Evolutionary conservation across 768 basidiomycete genomes (phyloP).

Genomic region (Lactarius sp.): DNA sequence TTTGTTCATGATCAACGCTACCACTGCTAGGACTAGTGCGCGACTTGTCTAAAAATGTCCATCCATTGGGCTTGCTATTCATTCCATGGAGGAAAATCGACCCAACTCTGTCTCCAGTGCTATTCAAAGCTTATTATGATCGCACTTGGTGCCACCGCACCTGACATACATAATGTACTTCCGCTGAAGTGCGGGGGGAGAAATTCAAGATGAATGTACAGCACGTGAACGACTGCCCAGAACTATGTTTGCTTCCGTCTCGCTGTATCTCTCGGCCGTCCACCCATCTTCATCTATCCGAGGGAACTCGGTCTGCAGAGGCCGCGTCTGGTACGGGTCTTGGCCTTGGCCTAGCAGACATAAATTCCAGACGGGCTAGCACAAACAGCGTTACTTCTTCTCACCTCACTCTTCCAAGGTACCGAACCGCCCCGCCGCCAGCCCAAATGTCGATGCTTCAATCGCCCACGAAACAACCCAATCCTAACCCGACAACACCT

Average conservation of each 20-base stretch:
- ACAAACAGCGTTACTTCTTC: not conserved
- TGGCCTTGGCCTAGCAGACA: not conserved
- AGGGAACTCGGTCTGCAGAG: not conserved
- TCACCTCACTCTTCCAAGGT: not conserved
- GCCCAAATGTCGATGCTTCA: constrained; percentile 8
- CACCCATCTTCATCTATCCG: constrained; percentile 2
- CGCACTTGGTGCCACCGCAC: too few species aligned
- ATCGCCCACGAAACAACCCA: not conserved
- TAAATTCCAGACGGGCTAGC: constrained; percentile 10
- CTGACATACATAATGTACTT: too few species aligned
- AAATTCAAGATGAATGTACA: not conserved
- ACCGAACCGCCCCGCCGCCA: not conserved
- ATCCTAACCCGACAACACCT: constrained; percentile 42
- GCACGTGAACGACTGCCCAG: not conserved
- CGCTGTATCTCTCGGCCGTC: not conserved
- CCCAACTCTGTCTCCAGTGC: too few species aligned
- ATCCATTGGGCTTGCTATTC: not conserved
- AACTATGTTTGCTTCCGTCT: not conserved
- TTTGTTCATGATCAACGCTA: not conserved
- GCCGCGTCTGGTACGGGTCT: constrained; percentile 12
- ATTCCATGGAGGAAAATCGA: not conserved
- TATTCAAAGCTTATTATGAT: too few species aligned
- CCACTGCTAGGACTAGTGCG: not conserved
- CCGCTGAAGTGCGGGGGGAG: too few species aligned
- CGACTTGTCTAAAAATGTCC: not conserved